Evolutionary conservation across 2,329 filamentous ascomycete species (phyloP).

Genomic region (Seiridium cupressi): DNA sequence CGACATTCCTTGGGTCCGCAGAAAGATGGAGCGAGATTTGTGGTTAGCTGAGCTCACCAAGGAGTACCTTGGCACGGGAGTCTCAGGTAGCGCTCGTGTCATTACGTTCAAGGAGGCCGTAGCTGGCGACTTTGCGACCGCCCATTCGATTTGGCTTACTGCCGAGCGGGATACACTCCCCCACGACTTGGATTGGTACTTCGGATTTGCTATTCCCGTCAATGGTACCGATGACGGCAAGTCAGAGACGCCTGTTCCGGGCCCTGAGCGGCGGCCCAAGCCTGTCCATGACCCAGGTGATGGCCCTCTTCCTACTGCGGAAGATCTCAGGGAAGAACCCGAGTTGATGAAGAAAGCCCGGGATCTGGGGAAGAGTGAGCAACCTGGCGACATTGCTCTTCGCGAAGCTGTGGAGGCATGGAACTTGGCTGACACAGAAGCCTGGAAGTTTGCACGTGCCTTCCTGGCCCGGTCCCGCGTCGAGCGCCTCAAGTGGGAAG

Average conservation of each 20-base stretch:
- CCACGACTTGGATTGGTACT: slow-evolving; percentile 80
- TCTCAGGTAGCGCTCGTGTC: slow-evolving; percentile 64
- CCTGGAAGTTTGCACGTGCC: slow-evolving; percentile 72
- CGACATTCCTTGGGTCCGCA: slow-evolving; percentile 64
- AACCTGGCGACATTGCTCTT: slow-evolving; percentile 42
- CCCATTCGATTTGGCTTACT: slow-evolving; percentile 76
- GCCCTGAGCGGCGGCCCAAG: slow-evolving; percentile 54
- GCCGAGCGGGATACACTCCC: slow-evolving; percentile 60
- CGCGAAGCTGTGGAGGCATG: slow-evolving; percentile 60
- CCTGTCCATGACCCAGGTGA: slow-evolving; percentile 44
- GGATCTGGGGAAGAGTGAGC: slow-evolving; percentile 42
- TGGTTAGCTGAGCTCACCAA: slow-evolving; percentile 76
- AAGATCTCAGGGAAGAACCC: slow-evolving; percentile 54
- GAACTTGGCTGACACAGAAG: slow-evolving; percentile 73
- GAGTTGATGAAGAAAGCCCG: slow-evolving; percentile 53
- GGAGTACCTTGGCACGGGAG: slow-evolving; percentile 61
- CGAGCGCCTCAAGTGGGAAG: slow-evolving; percentile 68
- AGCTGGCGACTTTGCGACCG: slow-evolving; percentile 62
- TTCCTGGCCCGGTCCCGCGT: slow-evolving; percentile 61
- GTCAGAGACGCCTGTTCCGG: slow-evolving; percentile 55
- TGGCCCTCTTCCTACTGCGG: slow-evolving; percentile 48
- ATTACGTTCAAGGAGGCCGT: slow-evolving; percentile 79
- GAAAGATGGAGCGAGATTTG: slow-evolving; percentile 68
- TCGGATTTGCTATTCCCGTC: slow-evolving; percentile 78
- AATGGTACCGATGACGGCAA: slow-evolving; percentile 49